Evolutionary conservation across 768 basidiomycete species (phyloP), one percentile per base, ranked within the genome.

Genomic region (Ramaria rubella): DNA sequence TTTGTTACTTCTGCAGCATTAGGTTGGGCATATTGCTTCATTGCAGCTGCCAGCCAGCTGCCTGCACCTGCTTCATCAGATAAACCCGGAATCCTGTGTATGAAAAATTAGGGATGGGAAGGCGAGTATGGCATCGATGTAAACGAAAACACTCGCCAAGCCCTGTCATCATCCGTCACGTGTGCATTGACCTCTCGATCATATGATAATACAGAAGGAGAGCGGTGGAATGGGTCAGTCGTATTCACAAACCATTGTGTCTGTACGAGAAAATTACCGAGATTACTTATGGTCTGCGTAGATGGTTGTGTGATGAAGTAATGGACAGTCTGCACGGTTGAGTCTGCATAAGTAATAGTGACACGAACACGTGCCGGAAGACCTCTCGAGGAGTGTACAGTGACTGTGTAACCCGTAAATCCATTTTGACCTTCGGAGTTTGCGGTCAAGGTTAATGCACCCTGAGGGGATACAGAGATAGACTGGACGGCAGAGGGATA

Each of bases 21-120:
- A 1, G 81, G 81, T 58, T 80, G 79, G 1, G 71, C 77, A 59
- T 68, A 82, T 61, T 82, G 77, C 59, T 81, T 82, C 78, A 81
- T 77, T 3, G 75, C 67, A 17, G 77, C 80, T 7, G 81, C 78
- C 14, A 82, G 62, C 78, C 79, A 81, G 23, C 79, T 80, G 11
- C 79, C 80, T 0, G 81, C 80, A 27, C 81, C 81, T n/a, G 77
- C 81, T 64, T 82, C 81, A 60, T 82, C 80, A 49, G 78, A 80
- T 58, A 81, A 61, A 0, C 81, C 81, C n/a, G 79, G 75, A 51
- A 82, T 82, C n/a, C n/a, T 31, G 26, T 46, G 11, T 23, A 46
- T 24, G 45, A 5, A 11, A 46, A 3, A 14, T 46, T 45, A 7
- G 7, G 12, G 14, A 46, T 3, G 12, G 24, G 14, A 11, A 46